Base-by-base conservation (phyloP, 1,284 basidiomycete genomes). In the Thelephora terrestris region DNA sequence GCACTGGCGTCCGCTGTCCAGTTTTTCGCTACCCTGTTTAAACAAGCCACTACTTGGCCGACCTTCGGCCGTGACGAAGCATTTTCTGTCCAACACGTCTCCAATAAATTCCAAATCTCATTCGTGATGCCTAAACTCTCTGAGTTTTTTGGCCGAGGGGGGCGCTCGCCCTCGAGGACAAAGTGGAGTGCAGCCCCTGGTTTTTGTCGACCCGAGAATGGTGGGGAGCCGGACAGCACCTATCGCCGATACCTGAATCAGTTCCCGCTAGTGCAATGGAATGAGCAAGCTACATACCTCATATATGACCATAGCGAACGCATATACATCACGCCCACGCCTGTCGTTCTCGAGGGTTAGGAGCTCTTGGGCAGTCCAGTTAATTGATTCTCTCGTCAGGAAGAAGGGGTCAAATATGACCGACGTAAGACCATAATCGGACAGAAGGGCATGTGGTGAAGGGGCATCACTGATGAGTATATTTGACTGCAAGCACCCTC, bases 271-370 rank as follows among this genome's bases (percentile, higher is more conserved):
- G 37, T 4, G n/a, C 20, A 21, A 29, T 9, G 10, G 9, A 17
- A 17, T 18, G n/a, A 17, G n/a, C 17, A 47, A 17, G 36, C 7
- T 4, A 47, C 48, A 10, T n/a, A 46, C 48, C 48, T 49, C 48
- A 23, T 36, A 46, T n/a, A 49, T 47, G 29, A 49, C 43, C 48
- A 49, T 49, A n/a, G 45, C 48, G 7, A 49, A 34, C 16, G 48
- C 35, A 25, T 47, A 49, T 2, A 49, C 25, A 21, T 49, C 48
- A 24, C 29, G 23, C 44, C 48, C 32, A 43, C 35, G 16, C 27
- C 18, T 29, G 17, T 46, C 44, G 10, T 42, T 42, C 6, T 42
- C 48, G 37, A 35, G 29, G 48, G 25, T 2, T 14, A 18, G n/a
- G 21, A 16, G 21, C 39, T 42, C 39, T 21, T 14, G 39, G n/a